Evolutionary conservation across 345 rosid species (phyloP).

Genomic region (Stellera chamaejasme): DNA sequence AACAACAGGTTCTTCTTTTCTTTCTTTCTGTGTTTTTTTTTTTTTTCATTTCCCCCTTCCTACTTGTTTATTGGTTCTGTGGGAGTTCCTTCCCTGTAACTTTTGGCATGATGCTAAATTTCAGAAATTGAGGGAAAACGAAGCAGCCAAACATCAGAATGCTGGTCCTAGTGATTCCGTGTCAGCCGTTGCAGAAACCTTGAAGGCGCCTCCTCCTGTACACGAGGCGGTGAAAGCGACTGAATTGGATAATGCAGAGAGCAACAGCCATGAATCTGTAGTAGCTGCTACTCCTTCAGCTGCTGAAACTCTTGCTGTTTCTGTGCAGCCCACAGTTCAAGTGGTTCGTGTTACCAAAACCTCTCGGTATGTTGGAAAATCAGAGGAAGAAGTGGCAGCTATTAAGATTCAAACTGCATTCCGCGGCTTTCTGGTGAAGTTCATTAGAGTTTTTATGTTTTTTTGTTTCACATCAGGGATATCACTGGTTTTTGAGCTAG

Average conservation of each 20-base stretch:
- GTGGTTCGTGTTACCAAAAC: conserved; percentile 23
- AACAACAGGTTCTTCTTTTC: conserved; percentile 28
- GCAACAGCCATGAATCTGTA: conserved; percentile 20
- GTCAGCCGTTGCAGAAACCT: conserved; percentile 20
- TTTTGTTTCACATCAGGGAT: too few relatives aligned
- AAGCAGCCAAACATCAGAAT: conserved; percentile 39
- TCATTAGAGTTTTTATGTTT: too few relatives aligned
- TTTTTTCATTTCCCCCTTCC: not conserved
- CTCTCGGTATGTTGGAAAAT: conserved; percentile 46
- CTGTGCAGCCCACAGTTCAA: conserved; percentile 30
- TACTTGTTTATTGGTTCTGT: not conserved
- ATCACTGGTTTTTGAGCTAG: too few relatives aligned
- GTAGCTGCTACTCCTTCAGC: conserved; percentile 17
- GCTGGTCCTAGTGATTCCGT: conserved; percentile 15
- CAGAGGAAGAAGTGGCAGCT: conserved; percentile 75
- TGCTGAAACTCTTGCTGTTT: conserved; percentile 18
- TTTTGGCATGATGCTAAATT: not conserved
- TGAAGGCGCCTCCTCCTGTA: conserved; percentile 18
- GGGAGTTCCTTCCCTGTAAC: too few relatives aligned
- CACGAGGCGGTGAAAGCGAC: conserved; percentile 43
- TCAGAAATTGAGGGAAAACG: conserved; percentile 44
- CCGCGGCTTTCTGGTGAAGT: conserved; percentile 70
- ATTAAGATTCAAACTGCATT: conserved; percentile 82
- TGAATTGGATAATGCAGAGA: conserved; percentile 38
- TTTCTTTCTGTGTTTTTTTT: not conserved